Base-by-base conservation (phyloP, 2,329 filamentous ascomycete genomes). In the Exophiala bonariae region DNA sequence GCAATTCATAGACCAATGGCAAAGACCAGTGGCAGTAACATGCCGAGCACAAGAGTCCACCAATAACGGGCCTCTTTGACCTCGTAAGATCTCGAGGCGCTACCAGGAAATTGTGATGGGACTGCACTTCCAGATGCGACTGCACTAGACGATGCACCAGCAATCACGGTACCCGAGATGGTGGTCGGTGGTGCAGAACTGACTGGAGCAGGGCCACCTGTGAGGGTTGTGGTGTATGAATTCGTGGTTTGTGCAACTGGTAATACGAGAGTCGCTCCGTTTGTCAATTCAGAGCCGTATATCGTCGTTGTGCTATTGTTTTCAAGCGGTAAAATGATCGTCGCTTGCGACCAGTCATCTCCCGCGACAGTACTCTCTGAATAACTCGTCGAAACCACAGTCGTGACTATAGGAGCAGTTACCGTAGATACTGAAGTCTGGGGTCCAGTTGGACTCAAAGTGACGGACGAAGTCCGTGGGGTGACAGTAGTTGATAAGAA, bases 341-440 rank as follows among this genome's bases (percentile, higher is more conserved):
- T 50, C 16, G 45, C 37, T 28, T 45, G 42, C 5, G 47, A 31
- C 47, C 47, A 50, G 19, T 37, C 41, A 14, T 14, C 33, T 10
- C 41, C 37, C 3, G 32, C 18, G 30, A 55, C 43, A 22, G 52
- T 55, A 18, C n/a, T 47, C 9, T 44, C 33, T 5, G 52, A 49
- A 23, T 44, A 52, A 14, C 23, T 37, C 7, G 26, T 41, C 13
- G 50, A 50, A 8, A 37, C 17, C 14, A 37, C 16, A 3, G 50
- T 50, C 18, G 33, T 13, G 18, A 44, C 36, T 8, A 36, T 47
- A 16, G 28, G 46, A 16, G 43, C 34, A 10, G 40, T 26, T 3
- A 14, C 10, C 4, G 17, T 36, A 14, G 72, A 76, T 23, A 26
- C 11, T 6, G 44, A 45, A 6, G 31, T 42, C 19, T 23, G 31